Conservation (phyloP, 345 rosid species). For the Citrus unshiu region DNA sequence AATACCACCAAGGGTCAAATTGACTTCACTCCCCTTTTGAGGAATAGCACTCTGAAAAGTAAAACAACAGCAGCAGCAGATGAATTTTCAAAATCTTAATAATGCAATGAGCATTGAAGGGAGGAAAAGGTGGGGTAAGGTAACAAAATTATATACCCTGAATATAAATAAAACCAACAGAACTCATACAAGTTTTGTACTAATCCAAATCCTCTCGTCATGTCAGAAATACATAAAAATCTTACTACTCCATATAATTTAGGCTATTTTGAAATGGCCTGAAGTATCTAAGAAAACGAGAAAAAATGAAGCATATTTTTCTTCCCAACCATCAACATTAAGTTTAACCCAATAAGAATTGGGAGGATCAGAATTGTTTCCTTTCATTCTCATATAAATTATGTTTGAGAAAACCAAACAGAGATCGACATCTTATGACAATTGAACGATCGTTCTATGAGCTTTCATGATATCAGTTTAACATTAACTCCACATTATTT, state of each 20-base stretch:
- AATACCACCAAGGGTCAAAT: conserved; percentile 76
- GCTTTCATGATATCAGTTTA: neutral
- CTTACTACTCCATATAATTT: too few species aligned
- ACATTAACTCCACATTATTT: neutral
- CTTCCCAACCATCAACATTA: neutral
- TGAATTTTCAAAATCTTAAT: conserved; percentile 4
- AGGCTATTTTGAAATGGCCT: too few species aligned
- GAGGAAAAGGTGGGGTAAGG: neutral
- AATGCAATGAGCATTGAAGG: neutral
- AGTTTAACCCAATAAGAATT: neutral
- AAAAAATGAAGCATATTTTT: neutral
- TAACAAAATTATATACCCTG: neutral
- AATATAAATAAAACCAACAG: neutral
- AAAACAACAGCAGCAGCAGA: conserved; percentile 1
- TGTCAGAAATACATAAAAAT: too few species aligned
- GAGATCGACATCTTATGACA: neutral
- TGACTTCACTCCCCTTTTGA: conserved; percentile 67
- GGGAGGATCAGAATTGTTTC: neutral
- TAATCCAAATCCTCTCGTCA: too few species aligned
- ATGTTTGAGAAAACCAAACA: neutral
- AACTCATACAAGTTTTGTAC: neutral
- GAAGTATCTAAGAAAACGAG: neutral
- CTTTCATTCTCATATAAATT: conserved; percentile 1
- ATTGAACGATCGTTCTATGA: neutral
- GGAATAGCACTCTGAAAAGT: conserved; percentile 50